Conservation (phyloP, 352 stramenopile genomes). For the Blastocystis sp. region DNA sequence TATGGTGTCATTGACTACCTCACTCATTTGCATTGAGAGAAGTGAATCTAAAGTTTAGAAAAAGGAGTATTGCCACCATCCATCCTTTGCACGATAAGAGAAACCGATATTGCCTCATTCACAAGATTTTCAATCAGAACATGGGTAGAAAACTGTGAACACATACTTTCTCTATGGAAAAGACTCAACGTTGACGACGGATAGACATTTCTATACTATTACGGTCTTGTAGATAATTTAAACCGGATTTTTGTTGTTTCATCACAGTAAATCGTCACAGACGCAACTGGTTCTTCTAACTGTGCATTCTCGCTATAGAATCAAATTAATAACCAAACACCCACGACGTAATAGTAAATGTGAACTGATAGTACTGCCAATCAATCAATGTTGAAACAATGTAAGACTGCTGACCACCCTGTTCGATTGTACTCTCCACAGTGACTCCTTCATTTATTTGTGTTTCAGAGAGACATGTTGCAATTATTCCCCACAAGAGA, state of each 20-base stretch:
- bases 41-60: not conserved
- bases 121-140: not conserved
- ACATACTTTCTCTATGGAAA: constrained; percentile 5
- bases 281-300: not conserved
- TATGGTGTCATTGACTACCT: not conserved
- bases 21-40: not conserved
- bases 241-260: not conserved
- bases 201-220: not conserved
- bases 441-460: not conserved
- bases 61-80: not conserved
- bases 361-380: constrained; percentile 37
- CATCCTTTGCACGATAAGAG: not conserved
- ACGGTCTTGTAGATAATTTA: not conserved
- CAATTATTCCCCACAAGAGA: not conserved
- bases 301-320: not conserved
- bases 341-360: not conserved
- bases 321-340: not conserved
- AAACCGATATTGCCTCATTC: not conserved
- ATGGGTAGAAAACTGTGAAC: not conserved
- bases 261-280: not conserved
- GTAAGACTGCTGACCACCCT: not conserved
- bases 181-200: not conserved
- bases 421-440: not conserved
- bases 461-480: not conserved
- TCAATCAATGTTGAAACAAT: not conserved